Percentiles rank a stretch among this genome's conserved stretches.
These are phyloP conservation scores for Cystobasidium pallidum DNA, from an alignment of 1,284 basidiomycete genomes.

Conservation along the genomic window DNA sequence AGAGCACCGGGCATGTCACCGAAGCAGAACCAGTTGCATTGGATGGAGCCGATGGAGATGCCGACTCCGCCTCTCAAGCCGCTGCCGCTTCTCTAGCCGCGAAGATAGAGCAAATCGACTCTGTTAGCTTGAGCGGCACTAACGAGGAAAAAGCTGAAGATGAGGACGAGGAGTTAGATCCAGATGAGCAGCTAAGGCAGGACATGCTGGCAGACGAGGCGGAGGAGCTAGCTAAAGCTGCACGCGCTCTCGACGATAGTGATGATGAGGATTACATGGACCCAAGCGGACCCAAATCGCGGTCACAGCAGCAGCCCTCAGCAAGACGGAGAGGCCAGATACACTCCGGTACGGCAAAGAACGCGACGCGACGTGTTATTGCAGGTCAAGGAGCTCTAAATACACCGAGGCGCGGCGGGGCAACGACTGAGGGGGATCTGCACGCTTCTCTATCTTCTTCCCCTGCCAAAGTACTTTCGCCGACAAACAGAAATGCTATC, in stretches of 20 bases:
- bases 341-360: neutral
- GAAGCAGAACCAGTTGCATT: neutral
- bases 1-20: neutral
- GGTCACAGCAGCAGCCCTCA: neutral
- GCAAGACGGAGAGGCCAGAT: conserved; percentile 8
- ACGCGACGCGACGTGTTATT: neutral
- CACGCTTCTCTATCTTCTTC: neutral
- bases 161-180: conserved; percentile 7
- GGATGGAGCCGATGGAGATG: neutral
- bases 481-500: neutral
- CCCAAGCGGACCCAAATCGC: neutral
- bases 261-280: conserved; percentile 38
- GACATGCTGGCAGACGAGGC: conserved; percentile 24
- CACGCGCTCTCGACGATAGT: conserved; percentile 29
- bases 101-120: neutral
- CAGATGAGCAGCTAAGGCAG: conserved; percentile 9
- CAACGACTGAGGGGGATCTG: neutral
- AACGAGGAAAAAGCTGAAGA: conserved; percentile 5
- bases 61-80: neutral
- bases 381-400: neutral
- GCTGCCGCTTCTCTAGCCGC: neutral
- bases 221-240: conserved; percentile 28
- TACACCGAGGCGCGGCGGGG: neutral
- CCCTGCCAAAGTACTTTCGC: neutral
- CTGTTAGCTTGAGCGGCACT: neutral